Evolutionary conservation across 73 alveolate genomes (phyloP).

Genomic region (Tetrahymena borealis): DNA sequence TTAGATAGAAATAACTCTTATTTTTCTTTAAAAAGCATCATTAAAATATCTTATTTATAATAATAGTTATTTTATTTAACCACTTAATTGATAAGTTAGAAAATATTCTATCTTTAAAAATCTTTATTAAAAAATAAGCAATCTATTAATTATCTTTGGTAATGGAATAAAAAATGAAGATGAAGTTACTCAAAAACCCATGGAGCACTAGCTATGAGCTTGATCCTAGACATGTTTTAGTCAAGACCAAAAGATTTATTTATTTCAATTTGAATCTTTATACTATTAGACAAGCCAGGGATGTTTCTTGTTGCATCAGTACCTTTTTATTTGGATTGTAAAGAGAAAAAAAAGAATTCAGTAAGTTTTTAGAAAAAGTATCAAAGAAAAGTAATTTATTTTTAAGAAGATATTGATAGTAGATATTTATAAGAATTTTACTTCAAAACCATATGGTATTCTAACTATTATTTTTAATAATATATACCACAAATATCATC

Average conservation of each 20-base stretch:
- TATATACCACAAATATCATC: neutral
- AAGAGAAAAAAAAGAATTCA: neutral
- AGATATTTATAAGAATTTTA: too few species aligned
- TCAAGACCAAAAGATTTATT: neutral
- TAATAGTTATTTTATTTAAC: too few species aligned
- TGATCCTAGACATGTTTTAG: neutral
- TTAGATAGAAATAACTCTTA: too few species aligned
- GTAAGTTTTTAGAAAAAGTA: neutral
- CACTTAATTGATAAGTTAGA: too few species aligned
- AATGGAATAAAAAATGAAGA: neutral
- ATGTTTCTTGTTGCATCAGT: neutral
- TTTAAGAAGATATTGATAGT: too few species aligned
- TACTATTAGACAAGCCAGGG: neutral
- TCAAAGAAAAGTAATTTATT: too few species aligned
- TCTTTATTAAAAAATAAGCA: too few species aligned
- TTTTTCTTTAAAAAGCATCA: too few species aligned
- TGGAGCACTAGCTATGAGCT: neutral
- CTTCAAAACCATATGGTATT: neutral
- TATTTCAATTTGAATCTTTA: neutral
- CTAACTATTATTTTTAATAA: neutral
- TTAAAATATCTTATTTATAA: too few species aligned
- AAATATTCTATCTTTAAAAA: too few species aligned
- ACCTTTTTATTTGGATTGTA: neutral
- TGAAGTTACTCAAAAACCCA: neutral
- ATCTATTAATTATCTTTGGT: too few species aligned